Evolutionary conservation across 345 rosid genomes (phyloP).

Genomic region (Mercurialis annua): DNA sequence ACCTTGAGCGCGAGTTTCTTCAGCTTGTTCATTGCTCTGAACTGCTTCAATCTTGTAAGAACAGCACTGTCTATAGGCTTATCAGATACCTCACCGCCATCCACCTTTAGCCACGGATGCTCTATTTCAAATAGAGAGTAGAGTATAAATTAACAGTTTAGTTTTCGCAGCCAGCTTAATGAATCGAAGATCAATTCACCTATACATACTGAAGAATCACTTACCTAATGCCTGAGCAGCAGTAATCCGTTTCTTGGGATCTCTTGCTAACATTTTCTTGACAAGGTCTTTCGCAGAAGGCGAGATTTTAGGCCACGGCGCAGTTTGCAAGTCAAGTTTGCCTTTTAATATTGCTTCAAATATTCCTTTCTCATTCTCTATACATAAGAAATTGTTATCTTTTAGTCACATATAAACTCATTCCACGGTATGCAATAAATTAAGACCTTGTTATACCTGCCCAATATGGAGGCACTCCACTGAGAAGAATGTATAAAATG

Average conservation of each 20-base stretch:
- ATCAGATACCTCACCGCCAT: constrained; percentile 24
- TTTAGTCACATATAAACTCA: too few species aligned
- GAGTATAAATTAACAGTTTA: background rate
- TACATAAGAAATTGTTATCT: background rate
- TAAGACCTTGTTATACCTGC: constrained; percentile 17
- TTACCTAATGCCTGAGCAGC: constrained; percentile 29
- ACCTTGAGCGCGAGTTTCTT: constrained; percentile 34
- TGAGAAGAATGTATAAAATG: constrained; percentile 29
- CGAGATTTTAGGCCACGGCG: constrained; percentile 34
- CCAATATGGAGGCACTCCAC: constrained; percentile 34
- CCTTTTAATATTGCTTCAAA: constrained; percentile 21
- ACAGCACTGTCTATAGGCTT: constrained; percentile 29
- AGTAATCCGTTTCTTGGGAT: constrained; percentile 28
- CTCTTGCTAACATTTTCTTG: constrained; percentile 25
- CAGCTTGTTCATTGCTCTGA: constrained; percentile 37
- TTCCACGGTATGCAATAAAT: too few species aligned
- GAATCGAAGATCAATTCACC: too few species aligned
- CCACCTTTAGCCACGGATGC: constrained; percentile 33
- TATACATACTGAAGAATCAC: too few species aligned
- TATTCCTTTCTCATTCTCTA: constrained; percentile 31
- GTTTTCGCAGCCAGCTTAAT: too few species aligned
- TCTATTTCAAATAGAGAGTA: constrained; percentile 14
- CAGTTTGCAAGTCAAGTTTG: constrained; percentile 18
- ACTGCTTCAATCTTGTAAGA: constrained; percentile 23
- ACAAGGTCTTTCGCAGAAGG: constrained; percentile 28